Evolutionary conservation across 2,329 filamentous ascomycete genomes (phyloP), one percentile per base, ranked within the genome.

Genomic region (Aspergillus fischeri): DNA sequence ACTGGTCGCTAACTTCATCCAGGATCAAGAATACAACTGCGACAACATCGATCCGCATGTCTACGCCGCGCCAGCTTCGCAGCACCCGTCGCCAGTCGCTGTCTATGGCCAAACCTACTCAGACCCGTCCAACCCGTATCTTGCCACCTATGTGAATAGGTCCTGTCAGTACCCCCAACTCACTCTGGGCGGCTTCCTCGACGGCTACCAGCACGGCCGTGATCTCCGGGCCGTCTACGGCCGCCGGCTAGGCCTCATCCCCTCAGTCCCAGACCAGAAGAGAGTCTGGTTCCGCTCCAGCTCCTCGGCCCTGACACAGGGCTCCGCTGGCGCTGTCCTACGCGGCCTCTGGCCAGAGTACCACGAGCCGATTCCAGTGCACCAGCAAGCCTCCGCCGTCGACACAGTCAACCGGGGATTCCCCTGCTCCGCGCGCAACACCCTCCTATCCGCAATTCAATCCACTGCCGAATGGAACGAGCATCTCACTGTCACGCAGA

Each of bases 101-200:
- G 67, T 75, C 53, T 74, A 76, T 51, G 71, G 67, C 6, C 68
- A 74, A 52, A 69, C 72, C 6, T 76, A 76, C 57, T 63, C 69
- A 5, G 72, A 75, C 49, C 61, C 69, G 0, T 63, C 63, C 5
- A 75, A 76, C 38, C 73, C 73, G 0, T 76, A 75, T 45, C 44
- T 67, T 9, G 54, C 51, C 0, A 56, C 62, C 0, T 71, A 64
- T 21, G 70, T 75, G 14, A 69, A 70, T 10, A 73, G 72, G 0
- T 65, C 71, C 25, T 76, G 73, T 48, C 73, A 76, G 55, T 76
- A 70, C 38, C 73, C 73, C 0, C 73, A 76, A 51, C 68, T 76
- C 35, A 76, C 73, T 4, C 66, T 75, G 14, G 73, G 73, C 4
- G 73, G 73, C 20, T 56, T 75, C 5, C 64, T 72, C 21, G 73